Base-by-base conservation (phyloP, 257 asterid genomes). In the Scutellaria baicalensis region DNA sequence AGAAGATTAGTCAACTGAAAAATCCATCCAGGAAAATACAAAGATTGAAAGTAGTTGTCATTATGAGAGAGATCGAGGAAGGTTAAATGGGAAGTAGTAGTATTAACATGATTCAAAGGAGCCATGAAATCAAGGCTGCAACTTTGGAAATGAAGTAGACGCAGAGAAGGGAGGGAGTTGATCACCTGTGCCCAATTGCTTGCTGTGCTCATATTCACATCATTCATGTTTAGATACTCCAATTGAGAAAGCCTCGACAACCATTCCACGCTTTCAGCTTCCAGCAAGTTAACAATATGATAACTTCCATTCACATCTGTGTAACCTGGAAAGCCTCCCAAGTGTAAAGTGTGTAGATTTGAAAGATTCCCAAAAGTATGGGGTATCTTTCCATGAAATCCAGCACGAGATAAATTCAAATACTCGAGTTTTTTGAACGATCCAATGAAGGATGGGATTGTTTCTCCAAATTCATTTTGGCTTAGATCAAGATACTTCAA, bases 231-330 rank as follows among this genome's bases (percentile, higher is more conserved):
- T 0, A 75, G 62, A 43, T 35, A 8, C 71, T 75, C 77, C 39
- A 79, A 23, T 14, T 6, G 39, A 3, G 73, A 43, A 39, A 75
- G 73, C 16, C 79, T 16, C 0, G 76, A 56, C 48, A 79, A 1
- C 84, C 81, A 76, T 3, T 67, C 62, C 1, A 79, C 56, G 50
- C 31, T 66, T 9, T 62, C 74, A 2, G 11, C 74, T 3, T 6
- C 31, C 2, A 2, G 13, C 51, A 18, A 45, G 51, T 0, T 9
- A 27, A 1, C 2, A 27, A 1, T 3, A 0, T 27, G 33, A 3
- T 1, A 27, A 3, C 31, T 3, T 23, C 31, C 31, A 23, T 23
- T n/a, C n/a, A n/a, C n/a, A n/a, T n/a, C n/a, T n/a, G n/a, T n/a
- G n/a, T n/a, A n/a, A n/a, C n/a, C n/a, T n/a, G n/a, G 7, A 6